Evolutionary conservation across 305 asterid genomes (phyloP).

Genomic region (Fraxinus nigra): DNA sequence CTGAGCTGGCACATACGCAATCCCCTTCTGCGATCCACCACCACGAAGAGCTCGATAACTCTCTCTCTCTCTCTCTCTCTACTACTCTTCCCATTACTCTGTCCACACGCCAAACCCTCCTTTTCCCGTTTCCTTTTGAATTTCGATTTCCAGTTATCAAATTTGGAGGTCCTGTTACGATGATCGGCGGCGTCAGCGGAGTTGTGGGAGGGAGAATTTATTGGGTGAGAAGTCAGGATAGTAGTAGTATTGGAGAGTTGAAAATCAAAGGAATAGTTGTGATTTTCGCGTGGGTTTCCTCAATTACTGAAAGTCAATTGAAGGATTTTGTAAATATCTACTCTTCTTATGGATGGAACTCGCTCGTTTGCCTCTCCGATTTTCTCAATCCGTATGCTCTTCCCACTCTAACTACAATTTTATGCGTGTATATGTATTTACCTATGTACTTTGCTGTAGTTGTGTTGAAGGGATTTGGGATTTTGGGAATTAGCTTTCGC

Average conservation of each 20-base stretch:
- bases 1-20: slow-evolving; percentile 50
- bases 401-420: not conserved
- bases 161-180: slow-evolving; percentile 13
- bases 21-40: slow-evolving; percentile 31
- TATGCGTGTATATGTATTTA: not conserved
- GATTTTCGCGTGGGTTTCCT: slow-evolving; percentile 61
- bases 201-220: slow-evolving; percentile 48
- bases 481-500: not conserved
- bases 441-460: not conserved
- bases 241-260: slow-evolving; percentile 15
- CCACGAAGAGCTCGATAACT: slow-evolving; percentile 32
- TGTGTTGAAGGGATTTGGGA: not conserved
- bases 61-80: slow-evolving; percentile 11
- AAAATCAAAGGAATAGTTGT: slow-evolving; percentile 60
- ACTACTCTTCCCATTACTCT: not conserved
- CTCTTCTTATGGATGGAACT: slow-evolving; percentile 71
- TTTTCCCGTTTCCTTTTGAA: slow-evolving; percentile 16
- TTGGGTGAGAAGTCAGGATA: slow-evolving; percentile 46
- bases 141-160: slow-evolving; percentile 2
- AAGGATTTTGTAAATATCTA: slow-evolving; percentile 46
- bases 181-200: slow-evolving; percentile 36
- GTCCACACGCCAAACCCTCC: not conserved
- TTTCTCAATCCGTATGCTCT: slow-evolving; percentile 62
- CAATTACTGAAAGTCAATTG: slow-evolving; percentile 52
- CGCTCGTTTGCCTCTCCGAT: slow-evolving; percentile 75